phyloP scores from a whole-genome alignment of 2,329 filamentous ascomycete species.

The Thielaviopsis punctulata region DNA sequence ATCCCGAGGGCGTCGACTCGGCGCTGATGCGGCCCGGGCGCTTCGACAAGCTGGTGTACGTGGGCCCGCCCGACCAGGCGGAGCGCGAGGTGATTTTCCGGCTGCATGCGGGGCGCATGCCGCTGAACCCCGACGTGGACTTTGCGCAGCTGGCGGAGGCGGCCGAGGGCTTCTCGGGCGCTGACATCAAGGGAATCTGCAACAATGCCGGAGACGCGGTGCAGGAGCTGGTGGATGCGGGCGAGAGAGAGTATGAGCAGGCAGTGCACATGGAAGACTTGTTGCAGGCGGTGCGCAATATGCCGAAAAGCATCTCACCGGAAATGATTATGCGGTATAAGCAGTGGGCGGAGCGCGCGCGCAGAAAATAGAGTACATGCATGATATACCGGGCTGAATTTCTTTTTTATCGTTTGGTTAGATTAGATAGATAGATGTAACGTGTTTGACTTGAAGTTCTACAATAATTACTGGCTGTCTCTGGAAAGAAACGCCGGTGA shows the following conservation, averaged over 20 bases:
- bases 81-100: slow-evolving; percentile 62
- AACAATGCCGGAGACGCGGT: slow-evolving; percentile 27
- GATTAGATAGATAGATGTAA: not conserved
- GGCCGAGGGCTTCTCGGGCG: slow-evolving; percentile 69
- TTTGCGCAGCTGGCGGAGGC: slow-evolving; percentile 41
- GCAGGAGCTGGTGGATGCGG: slow-evolving; percentile 18
- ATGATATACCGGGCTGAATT: not conserved
- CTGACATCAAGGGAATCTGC: slow-evolving; percentile 51
- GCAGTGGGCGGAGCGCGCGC: slow-evolving; percentile 6
- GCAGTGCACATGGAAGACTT: slow-evolving; percentile 10
- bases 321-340: slow-evolving; percentile 9
- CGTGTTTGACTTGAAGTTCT: not conserved
- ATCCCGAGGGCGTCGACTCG: slow-evolving; percentile 69
- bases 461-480: no score
- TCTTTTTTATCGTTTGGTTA: not conserved
- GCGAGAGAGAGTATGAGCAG: slow-evolving; percentile 7
- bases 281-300: not conserved
- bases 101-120: slow-evolving; percentile 45
- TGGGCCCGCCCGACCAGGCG: slow-evolving; percentile 57
- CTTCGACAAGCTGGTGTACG: slow-evolving; percentile 72
- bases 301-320: slow-evolving; percentile 8
- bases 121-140: slow-evolving; percentile 46
- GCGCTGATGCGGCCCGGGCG: slow-evolving; percentile 73
- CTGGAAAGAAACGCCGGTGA: no score
- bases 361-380: not conserved